A percentile compares a stretch with the other conserved stretches of the same genome.
phyloP scores from a whole-genome alignment of 2,329 filamentous ascomycete genomes.

The Sporothrix curviconia region DNA sequence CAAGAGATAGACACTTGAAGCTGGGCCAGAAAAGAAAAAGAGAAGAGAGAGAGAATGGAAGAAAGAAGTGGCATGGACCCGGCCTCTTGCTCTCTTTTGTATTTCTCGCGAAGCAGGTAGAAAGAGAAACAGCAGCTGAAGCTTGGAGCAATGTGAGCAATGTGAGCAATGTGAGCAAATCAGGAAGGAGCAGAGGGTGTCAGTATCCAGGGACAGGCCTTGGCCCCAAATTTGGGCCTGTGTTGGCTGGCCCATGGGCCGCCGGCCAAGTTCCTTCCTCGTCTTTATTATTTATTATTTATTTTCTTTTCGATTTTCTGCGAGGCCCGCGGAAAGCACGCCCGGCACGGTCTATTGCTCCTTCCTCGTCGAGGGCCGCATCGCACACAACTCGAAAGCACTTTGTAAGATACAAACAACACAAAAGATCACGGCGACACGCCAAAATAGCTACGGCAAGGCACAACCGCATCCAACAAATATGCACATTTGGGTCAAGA shows the following conservation, averaged over 20 bases:
- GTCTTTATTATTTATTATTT: neutral
- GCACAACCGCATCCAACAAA: too few species aligned
- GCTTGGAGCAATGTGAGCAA: neutral
- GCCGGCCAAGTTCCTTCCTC: neutral
- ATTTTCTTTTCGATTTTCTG: neutral
- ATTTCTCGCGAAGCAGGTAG: neutral
- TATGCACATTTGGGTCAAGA: too few species aligned
- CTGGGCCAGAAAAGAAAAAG: neutral
- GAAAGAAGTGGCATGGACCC: neutral
- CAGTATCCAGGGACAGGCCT: neutral
- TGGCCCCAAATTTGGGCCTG: neutral
- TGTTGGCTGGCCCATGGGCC: too few species aligned
- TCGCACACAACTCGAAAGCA: too few species aligned
- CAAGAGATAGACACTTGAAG: neutral
- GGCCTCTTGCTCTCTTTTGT: neutral
- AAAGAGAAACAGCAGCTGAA: neutral
- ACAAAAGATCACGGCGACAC: too few species aligned
- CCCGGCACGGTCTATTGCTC: neutral
- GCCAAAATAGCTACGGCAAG: too few species aligned
- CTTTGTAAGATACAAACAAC: too few species aligned
- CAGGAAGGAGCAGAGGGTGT: conserved; percentile 8
- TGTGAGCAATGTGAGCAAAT: neutral
- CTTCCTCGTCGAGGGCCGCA: neutral
- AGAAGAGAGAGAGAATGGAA: neutral
- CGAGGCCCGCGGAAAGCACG: neutral